These are phyloP conservation scores for Jamesozyma gamospora DNA, from an alignment of 805 yeast species.

Conservation along the genomic window DNA sequence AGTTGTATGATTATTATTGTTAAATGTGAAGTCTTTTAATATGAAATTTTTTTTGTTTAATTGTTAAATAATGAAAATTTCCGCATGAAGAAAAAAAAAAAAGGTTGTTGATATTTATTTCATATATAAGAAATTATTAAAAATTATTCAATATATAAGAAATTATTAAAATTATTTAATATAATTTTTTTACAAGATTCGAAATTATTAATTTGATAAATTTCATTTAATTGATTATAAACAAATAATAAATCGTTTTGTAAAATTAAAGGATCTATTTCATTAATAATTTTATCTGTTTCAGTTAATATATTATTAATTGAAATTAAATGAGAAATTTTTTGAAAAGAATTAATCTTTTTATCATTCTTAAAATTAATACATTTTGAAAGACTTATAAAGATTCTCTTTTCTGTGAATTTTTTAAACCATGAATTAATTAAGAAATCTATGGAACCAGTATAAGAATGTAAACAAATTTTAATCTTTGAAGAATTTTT, in stretches of 20 bases:
- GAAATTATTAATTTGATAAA: constrained; percentile 1
- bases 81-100: not conserved
- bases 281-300: constrained; percentile 37
- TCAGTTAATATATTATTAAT: constrained; percentile 36
- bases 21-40: too few relatives aligned
- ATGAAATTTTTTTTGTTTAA: too few relatives aligned
- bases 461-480: constrained; percentile 72
- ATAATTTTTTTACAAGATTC: constrained; percentile 7
- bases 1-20: too few relatives aligned
- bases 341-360: not conserved
- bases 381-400: constrained; percentile 25
- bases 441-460: constrained; percentile 71
- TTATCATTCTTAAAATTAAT: constrained; percentile 14
- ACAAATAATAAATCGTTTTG: constrained; percentile 9
- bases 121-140: not conserved
- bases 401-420: constrained; percentile 17
- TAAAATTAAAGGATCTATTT: constrained; percentile 3
- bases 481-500: constrained; percentile 7
- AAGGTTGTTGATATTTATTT: too few relatives aligned
- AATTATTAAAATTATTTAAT: constrained; percentile 10
- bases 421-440: constrained; percentile 32
- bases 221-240: constrained; percentile 5
- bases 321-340: constrained; percentile 19
- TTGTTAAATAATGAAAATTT: too few relatives aligned
- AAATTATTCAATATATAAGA: not conserved